These are phyloP conservation scores for Nigrospora osmanthi DNA, from an alignment of 2,329 filamentous ascomycete species.

Conservation along the genomic window DNA sequence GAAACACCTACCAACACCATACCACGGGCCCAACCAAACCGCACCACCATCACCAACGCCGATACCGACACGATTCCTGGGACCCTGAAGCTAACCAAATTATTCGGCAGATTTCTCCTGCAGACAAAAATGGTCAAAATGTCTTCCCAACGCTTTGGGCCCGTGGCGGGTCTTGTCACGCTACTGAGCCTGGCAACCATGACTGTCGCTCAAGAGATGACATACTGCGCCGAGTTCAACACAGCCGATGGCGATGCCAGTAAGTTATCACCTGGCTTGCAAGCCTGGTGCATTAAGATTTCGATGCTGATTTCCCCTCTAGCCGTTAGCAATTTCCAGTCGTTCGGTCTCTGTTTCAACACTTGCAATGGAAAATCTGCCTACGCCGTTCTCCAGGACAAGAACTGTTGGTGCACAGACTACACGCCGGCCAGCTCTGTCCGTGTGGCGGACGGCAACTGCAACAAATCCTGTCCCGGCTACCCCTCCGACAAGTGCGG, in stretches of 20 bases:
- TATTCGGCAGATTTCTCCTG: no score
- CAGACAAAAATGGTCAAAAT: no score
- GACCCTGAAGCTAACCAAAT: no score
- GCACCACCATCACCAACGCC: no score
- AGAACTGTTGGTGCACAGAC: constrained; percentile 69
- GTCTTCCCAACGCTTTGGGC: no score
- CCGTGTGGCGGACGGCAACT: constrained; percentile 37
- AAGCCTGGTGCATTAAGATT: no score
- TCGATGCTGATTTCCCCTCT: neutral
- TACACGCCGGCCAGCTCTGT: constrained; percentile 45
- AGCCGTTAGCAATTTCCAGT: constrained; percentile 55
- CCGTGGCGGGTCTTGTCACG: constrained; percentile 5
- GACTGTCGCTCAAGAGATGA: constrained; percentile 22
- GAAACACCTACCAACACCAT: no score
- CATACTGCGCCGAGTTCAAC: constrained; percentile 39
- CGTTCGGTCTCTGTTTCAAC: constrained; percentile 59
- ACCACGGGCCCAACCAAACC: no score
- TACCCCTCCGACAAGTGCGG: constrained; percentile 61
- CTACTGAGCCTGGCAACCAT: constrained; percentile 11
- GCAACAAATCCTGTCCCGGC: constrained; percentile 57
- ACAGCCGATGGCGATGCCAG: constrained; percentile 32
- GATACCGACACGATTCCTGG: no score
- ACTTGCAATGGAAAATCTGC: constrained; percentile 52
- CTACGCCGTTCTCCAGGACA: constrained; percentile 59
- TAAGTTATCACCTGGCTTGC: constrained; percentile 23